Base-by-base conservation (phyloP, 2,329 filamentous ascomycete species). In the Nothopassalora personata region DNA sequence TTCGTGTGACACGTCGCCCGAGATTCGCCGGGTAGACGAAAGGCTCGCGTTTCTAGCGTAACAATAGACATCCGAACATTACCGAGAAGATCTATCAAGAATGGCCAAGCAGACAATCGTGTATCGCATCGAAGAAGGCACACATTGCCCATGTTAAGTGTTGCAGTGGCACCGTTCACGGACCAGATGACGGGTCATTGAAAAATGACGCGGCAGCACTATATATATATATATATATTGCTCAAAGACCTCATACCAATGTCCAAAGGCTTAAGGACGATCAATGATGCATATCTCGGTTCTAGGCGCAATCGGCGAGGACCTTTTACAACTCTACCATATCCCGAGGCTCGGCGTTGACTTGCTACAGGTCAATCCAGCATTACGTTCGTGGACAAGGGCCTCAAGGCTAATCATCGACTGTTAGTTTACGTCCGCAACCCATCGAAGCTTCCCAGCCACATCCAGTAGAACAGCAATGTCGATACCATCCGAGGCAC, bases 361-460 rank as follows among this genome's bases (percentile, higher is more conserved):
- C 43, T 55, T 53, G 4, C 8, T 28, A 1, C 55, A 63, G 62
- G 62, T 47, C 62, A 61, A n/a, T 64, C 59, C 9, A 64, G 65
- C 36, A 49, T 62, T 27, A 47, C 60, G 5, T 66, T 67, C 49
- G 30, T 64, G 36, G 56, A 59, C 60, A 61, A 63, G 49, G 64
- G 63, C 10, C 58, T 67, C 10, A 18, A 56, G 43, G 34, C 56
- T 34, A 60, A 57, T 49, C 63, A 65, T 18, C 28, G 54, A 51
- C 57, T 67, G 11, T 66, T 64, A 36, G 53, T 67, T 47, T 64
- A 64, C 57, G 61, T 60, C 4, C 64, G 65, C 28, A 67, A 56
- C 39, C 61, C 64, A 5, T 49, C 54, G 9, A 67, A 67, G 52
- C 51, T 66, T 13, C 60, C 65, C 11, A 27, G 54, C 34, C 23